These are phyloP conservation scores for Oryza brachyantha DNA, from an alignment of 176 grass and related monocot genomes.

Conservation along the genomic window DNA sequence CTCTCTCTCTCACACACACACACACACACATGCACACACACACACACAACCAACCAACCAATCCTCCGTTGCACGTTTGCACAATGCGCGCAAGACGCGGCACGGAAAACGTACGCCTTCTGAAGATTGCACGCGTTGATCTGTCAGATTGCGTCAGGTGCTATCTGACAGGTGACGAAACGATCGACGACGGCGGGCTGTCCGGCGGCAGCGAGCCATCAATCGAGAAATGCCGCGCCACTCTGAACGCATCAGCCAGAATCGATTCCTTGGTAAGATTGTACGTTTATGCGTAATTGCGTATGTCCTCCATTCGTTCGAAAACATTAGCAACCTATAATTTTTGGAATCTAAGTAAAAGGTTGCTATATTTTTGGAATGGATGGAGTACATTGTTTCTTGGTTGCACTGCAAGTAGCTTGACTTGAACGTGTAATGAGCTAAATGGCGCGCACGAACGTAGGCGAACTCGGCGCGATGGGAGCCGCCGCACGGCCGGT, in stretches of 20 bases:
- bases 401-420: neutral
- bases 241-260: conserved; percentile 53
- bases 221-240: conserved; percentile 31
- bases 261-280: conserved; percentile 40
- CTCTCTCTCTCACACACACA: no score
- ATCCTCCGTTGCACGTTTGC: neutral
- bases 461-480: conserved; percentile 59
- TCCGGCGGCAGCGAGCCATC: conserved; percentile 14
- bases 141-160: conserved; percentile 42
- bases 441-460: neutral
- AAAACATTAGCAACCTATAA: no score
- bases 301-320: no score
- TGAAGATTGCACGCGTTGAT: neutral
- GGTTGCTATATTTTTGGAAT: no score
- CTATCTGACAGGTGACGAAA: conserved; percentile 34
- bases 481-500: conserved; percentile 60
- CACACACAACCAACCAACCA: neutral
- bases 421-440: neutral
- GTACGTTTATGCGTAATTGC: neutral
- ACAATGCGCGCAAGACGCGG: neutral
- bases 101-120: neutral
- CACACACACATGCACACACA: no score
- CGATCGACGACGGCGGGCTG: conserved; percentile 4
- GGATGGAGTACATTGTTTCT: no score
- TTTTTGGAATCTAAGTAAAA: no score